Evolutionary conservation across 768 basidiomycete genomes (phyloP).

Genomic region (Tricholoma matsutake): DNA sequence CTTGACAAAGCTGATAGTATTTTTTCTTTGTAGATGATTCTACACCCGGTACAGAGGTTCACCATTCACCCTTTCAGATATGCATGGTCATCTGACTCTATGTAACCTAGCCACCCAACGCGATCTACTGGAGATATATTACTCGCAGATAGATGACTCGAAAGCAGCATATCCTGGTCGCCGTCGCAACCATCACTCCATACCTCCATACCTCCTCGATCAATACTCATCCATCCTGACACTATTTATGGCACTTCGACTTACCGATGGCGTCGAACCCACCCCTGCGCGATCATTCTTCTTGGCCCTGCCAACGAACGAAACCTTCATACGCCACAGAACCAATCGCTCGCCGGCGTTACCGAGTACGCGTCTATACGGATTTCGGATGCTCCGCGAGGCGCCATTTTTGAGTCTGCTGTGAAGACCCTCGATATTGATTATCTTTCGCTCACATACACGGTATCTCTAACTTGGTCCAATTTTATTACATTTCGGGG

Average conservation of each 20-base stretch:
- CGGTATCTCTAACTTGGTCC: neutral
- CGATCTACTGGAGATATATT: conserved; percentile 45
- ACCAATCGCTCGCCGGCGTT: neutral
- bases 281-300: neutral
- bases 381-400: neutral
- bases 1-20: conserved; percentile 3
- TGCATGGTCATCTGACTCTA: conserved; percentile 13
- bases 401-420: neutral
- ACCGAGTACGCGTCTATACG: neutral
- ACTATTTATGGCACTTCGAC: conserved; percentile 10
- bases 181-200: conserved; percentile 15
- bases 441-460: neutral
- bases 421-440: neutral
- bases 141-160: conserved; percentile 36
- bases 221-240: neutral
- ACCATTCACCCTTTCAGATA: neutral
- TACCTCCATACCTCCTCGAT: conserved; percentile 8
- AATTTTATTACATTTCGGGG: neutral
- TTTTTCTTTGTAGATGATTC: conserved; percentile 49
- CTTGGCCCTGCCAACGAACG: neutral
- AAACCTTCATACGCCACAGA: neutral
- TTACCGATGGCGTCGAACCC: neutral
- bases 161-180: conserved; percentile 6
- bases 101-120: conserved; percentile 36
- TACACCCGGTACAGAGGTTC: conserved; percentile 47